These are phyloP conservation scores for Acer yangbiense DNA, from an alignment of 345 rosid species.

Conservation along the genomic window DNA sequence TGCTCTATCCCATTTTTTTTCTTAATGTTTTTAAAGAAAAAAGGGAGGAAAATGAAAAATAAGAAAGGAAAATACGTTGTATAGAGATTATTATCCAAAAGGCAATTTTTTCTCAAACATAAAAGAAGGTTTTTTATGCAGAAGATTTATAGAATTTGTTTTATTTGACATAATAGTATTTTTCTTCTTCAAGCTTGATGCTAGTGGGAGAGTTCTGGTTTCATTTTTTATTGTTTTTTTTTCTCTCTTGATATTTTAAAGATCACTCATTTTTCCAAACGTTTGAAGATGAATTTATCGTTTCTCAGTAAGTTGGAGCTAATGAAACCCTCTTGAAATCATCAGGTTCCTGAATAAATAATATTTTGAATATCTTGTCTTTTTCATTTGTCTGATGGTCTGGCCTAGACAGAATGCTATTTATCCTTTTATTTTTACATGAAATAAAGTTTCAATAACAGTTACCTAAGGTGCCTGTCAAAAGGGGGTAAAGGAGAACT, in stretches of 20 bases:
- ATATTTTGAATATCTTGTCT: neutral
- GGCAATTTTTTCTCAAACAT: neutral
- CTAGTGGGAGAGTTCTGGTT: neutral
- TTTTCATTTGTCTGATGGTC: neutral
- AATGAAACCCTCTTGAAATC: neutral
- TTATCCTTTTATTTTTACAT: neutral
- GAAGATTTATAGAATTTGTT: neutral
- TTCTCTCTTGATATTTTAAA: neutral
- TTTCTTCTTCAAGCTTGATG: neutral
- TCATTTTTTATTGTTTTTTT: neutral
- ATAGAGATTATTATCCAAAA: neutral
- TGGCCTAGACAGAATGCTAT: neutral
- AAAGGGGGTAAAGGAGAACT: neutral
- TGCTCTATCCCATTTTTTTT: too few species aligned
- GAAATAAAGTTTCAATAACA: neutral
- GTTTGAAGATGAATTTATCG: neutral
- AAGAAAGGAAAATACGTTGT: neutral
- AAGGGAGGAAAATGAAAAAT: neutral
- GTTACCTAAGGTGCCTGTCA: neutral
- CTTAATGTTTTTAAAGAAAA: too few species aligned
- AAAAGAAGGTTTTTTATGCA: neutral
- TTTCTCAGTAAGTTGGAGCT: neutral
- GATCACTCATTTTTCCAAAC: neutral
- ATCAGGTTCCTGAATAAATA: neutral
- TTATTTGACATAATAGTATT: neutral